Evolutionary conservation across 768 basidiomycete genomes (phyloP), one percentile per base, ranked within the genome.

Genomic region (Tylopilus cervinicoccineus): DNA sequence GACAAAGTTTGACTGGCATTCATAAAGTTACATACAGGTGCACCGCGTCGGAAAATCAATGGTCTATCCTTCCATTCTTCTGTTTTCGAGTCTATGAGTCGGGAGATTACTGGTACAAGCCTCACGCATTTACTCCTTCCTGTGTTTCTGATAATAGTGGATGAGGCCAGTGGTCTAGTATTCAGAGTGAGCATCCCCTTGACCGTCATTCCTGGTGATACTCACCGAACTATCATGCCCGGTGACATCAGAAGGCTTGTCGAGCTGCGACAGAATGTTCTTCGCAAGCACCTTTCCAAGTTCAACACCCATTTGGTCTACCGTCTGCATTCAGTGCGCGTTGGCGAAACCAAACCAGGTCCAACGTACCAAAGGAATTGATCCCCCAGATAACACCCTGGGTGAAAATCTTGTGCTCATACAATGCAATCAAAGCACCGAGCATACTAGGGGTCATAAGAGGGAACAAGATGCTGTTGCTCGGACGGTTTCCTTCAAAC

Each of bases 291-390:
- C 89, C 68, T 98, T 98, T 48, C 94, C 94, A 46, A 98, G 86
- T 69, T 98, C 95, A 56, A 98, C 95, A 66, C 96, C 96, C 94
- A 97, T 96, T 83, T 98, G 96, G 69, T 98, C 92, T 91, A 60
- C 19, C 1, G 38, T 20, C 11, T 42, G 14, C 13, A 7, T 32
- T 45, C 9, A 56, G 45, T 28, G 40, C 17, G 8, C 9, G 12
- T n/a, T 10, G n/a, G 31, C 24, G 22, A 16, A 24, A 12, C 2
- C 2, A 45, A 28, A 27, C 26, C 22, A 19, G 9, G 36, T 8
- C 38, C n/a, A 6, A 67, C 79, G 28, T 45, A 91, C 91, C 94
- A 66, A 92, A 98, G 4, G 92, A 93, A 76, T 99, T 98, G 76
- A 99, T 95, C 22, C 94, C 94, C 94, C 93, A 98, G 50, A 98